A percentile compares a stretch with the other conserved stretches of the same genome.
These are phyloP conservation scores for Bacidia rubella DNA, from an alignment of 495 filamentous ascomycete genomes.

Conservation along the genomic window DNA sequence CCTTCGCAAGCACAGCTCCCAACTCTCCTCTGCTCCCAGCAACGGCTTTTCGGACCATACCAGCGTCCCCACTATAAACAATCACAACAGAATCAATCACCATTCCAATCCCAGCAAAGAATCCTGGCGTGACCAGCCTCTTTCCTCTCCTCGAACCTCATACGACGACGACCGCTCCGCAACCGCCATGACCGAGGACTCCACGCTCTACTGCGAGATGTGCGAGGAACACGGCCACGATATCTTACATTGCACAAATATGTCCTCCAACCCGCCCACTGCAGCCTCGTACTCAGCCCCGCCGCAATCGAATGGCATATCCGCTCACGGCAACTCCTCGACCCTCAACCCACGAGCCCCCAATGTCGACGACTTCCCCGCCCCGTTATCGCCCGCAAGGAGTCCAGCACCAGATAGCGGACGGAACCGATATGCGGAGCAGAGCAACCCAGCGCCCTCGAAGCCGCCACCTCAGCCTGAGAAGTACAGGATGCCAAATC, in stretches of 20 bases:
- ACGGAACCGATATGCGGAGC: background rate
- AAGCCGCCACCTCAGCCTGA: background rate
- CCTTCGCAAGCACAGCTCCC: constrained; percentile 26
- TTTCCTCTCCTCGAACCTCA: background rate
- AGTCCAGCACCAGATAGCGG: constrained; percentile 9
- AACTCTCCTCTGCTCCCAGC: constrained; percentile 39
- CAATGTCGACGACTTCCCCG: constrained; percentile 15
- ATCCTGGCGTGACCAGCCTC: constrained; percentile 11
- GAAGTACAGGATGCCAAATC: constrained; percentile 36
- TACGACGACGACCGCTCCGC: constrained; percentile 53
- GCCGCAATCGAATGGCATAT: background rate
- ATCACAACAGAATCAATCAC: constrained; percentile 7
- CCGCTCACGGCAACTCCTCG: background rate
- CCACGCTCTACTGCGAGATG: constrained; percentile 83
- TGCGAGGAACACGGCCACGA: constrained; percentile 91
- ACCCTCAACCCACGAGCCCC: background rate
- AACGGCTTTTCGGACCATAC: constrained; percentile 27
- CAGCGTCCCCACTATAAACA: constrained; percentile 12
- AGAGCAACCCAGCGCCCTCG: background rate
- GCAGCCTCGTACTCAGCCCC: constrained; percentile 28
- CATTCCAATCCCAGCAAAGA: constrained; percentile 16
- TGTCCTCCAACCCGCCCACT: constrained; percentile 43
- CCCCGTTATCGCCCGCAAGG: constrained; percentile 27
- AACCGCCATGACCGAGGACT: constrained; percentile 54
- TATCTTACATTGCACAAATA: constrained; percentile 81